These are phyloP conservation scores for Dovyalis caffra DNA, from an alignment of 345 rosid species.

Conservation along the genomic window DNA sequence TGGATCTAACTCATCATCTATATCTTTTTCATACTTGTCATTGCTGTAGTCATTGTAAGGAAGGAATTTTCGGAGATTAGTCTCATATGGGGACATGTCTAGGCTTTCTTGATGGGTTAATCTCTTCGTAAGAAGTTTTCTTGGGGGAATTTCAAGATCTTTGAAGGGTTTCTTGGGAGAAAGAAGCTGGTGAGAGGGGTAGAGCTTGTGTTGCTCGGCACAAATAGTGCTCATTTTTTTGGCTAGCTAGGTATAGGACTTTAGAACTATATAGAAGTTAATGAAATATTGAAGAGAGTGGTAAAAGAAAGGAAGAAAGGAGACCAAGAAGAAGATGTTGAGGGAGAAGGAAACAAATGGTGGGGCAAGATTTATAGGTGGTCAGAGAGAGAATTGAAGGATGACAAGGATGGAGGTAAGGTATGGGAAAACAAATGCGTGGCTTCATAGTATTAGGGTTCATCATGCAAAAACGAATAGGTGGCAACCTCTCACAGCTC, in stretches of 20 bases:
- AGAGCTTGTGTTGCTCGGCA: slow-evolving; percentile 48
- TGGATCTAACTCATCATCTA: slow-evolving; percentile 34
- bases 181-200: slow-evolving; percentile 29
- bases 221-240: slow-evolving; percentile 42
- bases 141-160: slow-evolving; percentile 60
- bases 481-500: slow-evolving; percentile 41
- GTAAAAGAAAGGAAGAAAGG: background rate
- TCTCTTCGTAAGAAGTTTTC: slow-evolving; percentile 46
- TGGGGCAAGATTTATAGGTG: slow-evolving; percentile 16
- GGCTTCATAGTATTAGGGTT: slow-evolving; percentile 45
- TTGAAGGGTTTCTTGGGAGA: slow-evolving; percentile 25
- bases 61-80: slow-evolving; percentile 34
- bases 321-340: background rate
- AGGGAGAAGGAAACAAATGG: slow-evolving; percentile 17
- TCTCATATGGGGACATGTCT: slow-evolving; percentile 3
- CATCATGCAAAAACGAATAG: slow-evolving; percentile 47
- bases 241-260: background rate
- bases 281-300: background rate
- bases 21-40: slow-evolving; percentile 14
- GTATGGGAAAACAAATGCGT: slow-evolving; percentile 35
- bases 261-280: background rate
- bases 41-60: slow-evolving; percentile 31
- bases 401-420: slow-evolving; percentile 12
- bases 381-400: background rate
- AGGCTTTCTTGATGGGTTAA: background rate